Percentiles rank a stretch among this genome's conserved stretches.
Conservation (phyloP, 2,329 filamentous ascomycete genomes). For the Hirsutella thompsonii region DNA sequence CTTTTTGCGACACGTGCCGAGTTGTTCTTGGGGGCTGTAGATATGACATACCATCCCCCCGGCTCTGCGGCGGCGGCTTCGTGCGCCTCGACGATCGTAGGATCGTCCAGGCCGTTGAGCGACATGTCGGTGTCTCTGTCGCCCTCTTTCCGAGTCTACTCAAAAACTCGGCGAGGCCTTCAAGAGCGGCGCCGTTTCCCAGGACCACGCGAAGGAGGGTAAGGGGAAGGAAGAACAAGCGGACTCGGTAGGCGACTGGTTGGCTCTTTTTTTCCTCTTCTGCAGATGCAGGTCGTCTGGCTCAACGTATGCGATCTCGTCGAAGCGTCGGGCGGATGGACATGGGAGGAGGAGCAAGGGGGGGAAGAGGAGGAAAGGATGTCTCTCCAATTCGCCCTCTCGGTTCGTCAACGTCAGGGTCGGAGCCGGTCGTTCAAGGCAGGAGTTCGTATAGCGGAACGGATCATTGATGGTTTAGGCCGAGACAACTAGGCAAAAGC, state of each 20-base stretch:
- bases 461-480: conserved; percentile 2
- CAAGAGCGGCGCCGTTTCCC: not conserved
- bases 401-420: conserved; percentile 2
- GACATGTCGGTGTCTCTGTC: conserved; percentile 50
- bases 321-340: not conserved
- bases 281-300: not conserved
- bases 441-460: conserved; percentile 1
- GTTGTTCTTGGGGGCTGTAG: not conserved
- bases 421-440: not conserved
- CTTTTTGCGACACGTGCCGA: not conserved
- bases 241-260: not conserved
- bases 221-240: no score
- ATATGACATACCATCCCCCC: conserved; percentile 71
- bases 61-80: conserved; percentile 67
- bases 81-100: conserved; percentile 72
- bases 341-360: not conserved
- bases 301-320: not conserved
- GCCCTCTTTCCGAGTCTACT: not conserved
- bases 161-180: not conserved
- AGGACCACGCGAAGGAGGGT: no score
- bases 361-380: not conserved
- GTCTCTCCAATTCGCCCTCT: not conserved
- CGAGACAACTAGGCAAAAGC: conserved; percentile 5
- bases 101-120: conserved; percentile 83
- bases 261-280: no score